phyloP scores from a whole-genome alignment of 2,329 filamentous ascomycete genomes.

The Dissoconium aciculare region DNA sequence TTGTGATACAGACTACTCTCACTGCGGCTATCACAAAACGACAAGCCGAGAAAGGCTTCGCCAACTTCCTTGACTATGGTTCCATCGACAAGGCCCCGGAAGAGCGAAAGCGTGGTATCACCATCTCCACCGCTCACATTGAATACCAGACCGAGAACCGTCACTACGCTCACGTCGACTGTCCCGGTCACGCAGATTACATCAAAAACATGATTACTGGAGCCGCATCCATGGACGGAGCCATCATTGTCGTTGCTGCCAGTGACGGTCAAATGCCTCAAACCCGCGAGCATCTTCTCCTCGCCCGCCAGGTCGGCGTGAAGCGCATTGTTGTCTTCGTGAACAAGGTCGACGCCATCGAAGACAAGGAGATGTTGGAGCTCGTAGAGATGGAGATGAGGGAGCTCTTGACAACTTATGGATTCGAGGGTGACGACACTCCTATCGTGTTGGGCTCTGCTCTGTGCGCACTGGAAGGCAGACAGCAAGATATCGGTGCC shows the following conservation, averaged over 20 bases:
- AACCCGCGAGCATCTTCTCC: conserved; percentile 93
- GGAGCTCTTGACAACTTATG: conserved; percentile 81
- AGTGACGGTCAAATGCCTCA: conserved; percentile 99
- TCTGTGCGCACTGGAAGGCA: conserved; percentile 80
- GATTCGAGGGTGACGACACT: conserved; percentile 95
- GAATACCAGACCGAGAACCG: conserved; percentile 89
- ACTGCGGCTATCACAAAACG: conserved; percentile 98
- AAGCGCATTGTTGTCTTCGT: conserved; percentile 98
- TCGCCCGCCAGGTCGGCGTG: conserved; percentile 95
- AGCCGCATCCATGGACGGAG: conserved; percentile 98
- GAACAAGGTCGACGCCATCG: conserved; percentile 96
- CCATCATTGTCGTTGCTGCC: conserved; percentile 95
- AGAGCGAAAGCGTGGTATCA: conserved; percentile 99
- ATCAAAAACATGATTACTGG: conserved; percentile 99
- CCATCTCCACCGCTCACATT: conserved; percentile 95
- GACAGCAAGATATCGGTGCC: conserved; percentile 72
- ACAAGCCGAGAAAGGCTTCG: conserved; percentile 85
- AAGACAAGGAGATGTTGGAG: conserved; percentile 98
- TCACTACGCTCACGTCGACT: conserved; percentile 99
- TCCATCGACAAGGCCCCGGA: conserved; percentile 98
- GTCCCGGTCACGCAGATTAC: conserved; percentile 99
- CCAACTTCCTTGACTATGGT: conserved; percentile 92
- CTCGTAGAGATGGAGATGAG: conserved; percentile 99
- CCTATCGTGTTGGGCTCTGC: conserved; percentile 96
- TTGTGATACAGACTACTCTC: conserved; percentile 70